phyloP scores from a whole-genome alignment of 768 basidiomycete species.

The Mycena filopes region DNA sequence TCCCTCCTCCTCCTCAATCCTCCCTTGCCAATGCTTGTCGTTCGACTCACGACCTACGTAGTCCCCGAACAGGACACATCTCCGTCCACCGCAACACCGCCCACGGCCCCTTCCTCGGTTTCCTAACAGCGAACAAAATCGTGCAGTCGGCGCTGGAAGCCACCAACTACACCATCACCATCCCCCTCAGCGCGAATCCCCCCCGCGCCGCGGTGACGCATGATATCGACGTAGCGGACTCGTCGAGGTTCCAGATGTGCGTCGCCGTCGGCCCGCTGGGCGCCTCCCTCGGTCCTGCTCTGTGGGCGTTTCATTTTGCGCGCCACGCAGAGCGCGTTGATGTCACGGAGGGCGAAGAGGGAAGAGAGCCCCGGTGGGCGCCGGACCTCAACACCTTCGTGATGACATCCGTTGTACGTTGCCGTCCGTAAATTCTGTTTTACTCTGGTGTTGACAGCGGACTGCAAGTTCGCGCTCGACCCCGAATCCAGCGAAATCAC shows the following conservation, averaged over 20 bases:
- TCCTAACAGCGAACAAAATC: slow-evolving; percentile 28
- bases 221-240: slow-evolving; percentile 29
- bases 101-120: slow-evolving; percentile 30
- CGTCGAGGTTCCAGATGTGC: not conserved
- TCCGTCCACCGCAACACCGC: slow-evolving; percentile 22
- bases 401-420: slow-evolving; percentile 33
- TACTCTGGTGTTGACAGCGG: too few species aligned
- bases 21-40: too few species aligned
- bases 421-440: too few species aligned
- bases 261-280: slow-evolving; percentile 24
- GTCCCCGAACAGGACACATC: slow-evolving; percentile 27
- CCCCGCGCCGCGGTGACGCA: slow-evolving; percentile 19
- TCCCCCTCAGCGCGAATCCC: too few species aligned
- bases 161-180: slow-evolving; percentile 24
- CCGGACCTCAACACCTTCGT: slow-evolving; percentile 22
- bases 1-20: too few species aligned
- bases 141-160: slow-evolving; percentile 18
- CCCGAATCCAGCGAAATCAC: slow-evolving; percentile 33
- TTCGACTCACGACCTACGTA: not conserved
- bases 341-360: not conserved
- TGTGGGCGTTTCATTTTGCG: slow-evolving; percentile 15
- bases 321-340: not conserved
- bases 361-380: slow-evolving; percentile 15
- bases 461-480: slow-evolving; percentile 37
- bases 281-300: slow-evolving; percentile 5